Evolutionary conservation across 73 alveolate species (phyloP).

Genomic region (Stentor roeselii): DNA sequence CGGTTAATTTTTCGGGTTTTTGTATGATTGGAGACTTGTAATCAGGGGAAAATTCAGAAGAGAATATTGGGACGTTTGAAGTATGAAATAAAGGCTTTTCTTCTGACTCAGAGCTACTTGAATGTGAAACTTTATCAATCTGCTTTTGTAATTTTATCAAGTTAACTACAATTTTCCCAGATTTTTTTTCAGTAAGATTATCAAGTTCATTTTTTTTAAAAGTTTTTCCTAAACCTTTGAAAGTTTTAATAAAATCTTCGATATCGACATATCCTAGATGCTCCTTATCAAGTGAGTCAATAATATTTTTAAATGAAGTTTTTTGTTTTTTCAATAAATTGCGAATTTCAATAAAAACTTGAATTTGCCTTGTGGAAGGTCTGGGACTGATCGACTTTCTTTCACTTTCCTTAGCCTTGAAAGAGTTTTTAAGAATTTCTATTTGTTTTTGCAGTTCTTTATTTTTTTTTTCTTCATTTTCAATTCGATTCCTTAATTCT

Average conservation of each 20-base stretch:
- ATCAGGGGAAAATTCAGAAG: too few species aligned
- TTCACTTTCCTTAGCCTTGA: neutral
- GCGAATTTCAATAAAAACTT: neutral
- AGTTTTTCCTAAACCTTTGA: neutral
- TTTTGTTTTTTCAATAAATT: neutral
- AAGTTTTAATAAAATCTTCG: neutral
- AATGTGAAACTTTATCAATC: neutral
- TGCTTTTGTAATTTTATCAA: neutral
- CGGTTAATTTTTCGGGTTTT: neutral
- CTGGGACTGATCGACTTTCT: neutral
- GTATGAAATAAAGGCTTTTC: too few species aligned
- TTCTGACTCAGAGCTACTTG: too few species aligned
- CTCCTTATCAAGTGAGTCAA: neutral
- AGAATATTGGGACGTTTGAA: too few species aligned
- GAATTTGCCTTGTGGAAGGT: neutral
- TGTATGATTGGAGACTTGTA: neutral
- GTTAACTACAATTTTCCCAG: neutral
- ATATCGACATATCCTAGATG: neutral
- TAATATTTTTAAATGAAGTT: too few species aligned
- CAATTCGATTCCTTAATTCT: neutral
- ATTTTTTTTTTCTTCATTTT: neutral
- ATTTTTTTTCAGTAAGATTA: too few species aligned
- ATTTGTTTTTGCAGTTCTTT: neutral
- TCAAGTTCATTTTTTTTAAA: neutral
- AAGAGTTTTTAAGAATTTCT: neutral